Base-by-base conservation (phyloP, 139 green algal species). In the Monoraphidium neglectum region DNA sequence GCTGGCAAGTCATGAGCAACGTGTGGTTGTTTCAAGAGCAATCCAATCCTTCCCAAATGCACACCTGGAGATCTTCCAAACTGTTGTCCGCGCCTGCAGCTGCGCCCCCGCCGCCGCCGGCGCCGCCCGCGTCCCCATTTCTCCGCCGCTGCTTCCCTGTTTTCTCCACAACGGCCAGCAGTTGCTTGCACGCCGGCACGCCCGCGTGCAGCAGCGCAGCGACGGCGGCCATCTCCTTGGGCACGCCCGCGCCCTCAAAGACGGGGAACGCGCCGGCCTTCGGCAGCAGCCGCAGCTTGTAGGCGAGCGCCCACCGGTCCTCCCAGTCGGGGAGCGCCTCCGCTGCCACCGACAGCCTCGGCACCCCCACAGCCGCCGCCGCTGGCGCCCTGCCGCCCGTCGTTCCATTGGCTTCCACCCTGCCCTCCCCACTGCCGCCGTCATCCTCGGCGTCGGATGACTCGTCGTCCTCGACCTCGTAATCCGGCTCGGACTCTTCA, bases 261-360 rank as follows among this genome's bases (percentile, higher is more conserved):
- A 87, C 61, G 65, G 82, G 76, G 63, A 87, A 82, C 38, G 82
- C 74, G 10, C 66, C 59, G 24, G 78, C 71, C 40, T 67, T 66
- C 3, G 82, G 82, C 60, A 87, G 64, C 37, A 87, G 71, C 30
- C 36, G 60, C 73, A 79, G 35, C 35, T 21, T 56, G 38, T 67
- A 47, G 36, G 47, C 63, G 28, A 79, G 56, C 63, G 54, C 47
- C 73, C 73, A 79, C 0, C 63, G 24, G 2, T 79, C 73, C 38
- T 79, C 73, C 73, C 73, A 79, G 53, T 77, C 72, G 2, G 60
- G 21, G 23, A 77, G 62, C 0, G 26, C n/a, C 56, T 62, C n/a
- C 40, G 68, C 57, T 36, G 72, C 72, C 13, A 23, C 59, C 32
- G 33, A 21, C n/a, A 77, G 60, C 2, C 36, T 1, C 23, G 59